Percentiles rank a stretch among this genome's conserved stretches.
These are phyloP conservation scores for Ceratocystis diversiconidia DNA, from an alignment of 2,329 filamentous ascomycete species.

Conservation along the genomic window DNA sequence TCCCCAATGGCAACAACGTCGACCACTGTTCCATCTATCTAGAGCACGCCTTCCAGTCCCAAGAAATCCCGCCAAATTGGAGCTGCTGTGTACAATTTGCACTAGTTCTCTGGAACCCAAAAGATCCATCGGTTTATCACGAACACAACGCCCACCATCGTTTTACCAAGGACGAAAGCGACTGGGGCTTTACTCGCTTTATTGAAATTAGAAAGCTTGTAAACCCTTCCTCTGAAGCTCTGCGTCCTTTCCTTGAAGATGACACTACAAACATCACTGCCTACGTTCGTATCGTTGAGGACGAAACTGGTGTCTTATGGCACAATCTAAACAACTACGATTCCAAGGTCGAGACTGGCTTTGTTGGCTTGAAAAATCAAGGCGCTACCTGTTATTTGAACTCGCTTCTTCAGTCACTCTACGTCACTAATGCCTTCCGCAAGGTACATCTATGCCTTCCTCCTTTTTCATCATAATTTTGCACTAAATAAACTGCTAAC, in stretches of 20 bases:
- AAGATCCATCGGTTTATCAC: constrained; percentile 71
- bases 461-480: not conserved
- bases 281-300: constrained; percentile 68
- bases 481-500: not conserved
- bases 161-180: constrained; percentile 89
- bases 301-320: constrained; percentile 80
- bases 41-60: constrained; percentile 75
- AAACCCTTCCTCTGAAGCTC: constrained; percentile 56
- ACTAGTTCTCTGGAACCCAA: constrained; percentile 84
- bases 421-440: constrained; percentile 84
- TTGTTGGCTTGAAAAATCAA: constrained; percentile 92
- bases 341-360: constrained; percentile 97
- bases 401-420: constrained; percentile 69
- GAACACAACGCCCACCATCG: constrained; percentile 84
- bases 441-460: constrained; percentile 42
- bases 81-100: constrained; percentile 94
- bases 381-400: constrained; percentile 85
- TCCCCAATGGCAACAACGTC: constrained; percentile 87
- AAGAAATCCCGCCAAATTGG: constrained; percentile 75
- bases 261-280: constrained; percentile 68
- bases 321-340: constrained; percentile 91
- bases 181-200: constrained; percentile 98
- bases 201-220: constrained; percentile 79
- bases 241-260: constrained; percentile 60
- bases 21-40: constrained; percentile 92